Evolutionary conservation across 1,284 basidiomycete genomes (phyloP).

Genomic region (Austropuccinia psidii): DNA sequence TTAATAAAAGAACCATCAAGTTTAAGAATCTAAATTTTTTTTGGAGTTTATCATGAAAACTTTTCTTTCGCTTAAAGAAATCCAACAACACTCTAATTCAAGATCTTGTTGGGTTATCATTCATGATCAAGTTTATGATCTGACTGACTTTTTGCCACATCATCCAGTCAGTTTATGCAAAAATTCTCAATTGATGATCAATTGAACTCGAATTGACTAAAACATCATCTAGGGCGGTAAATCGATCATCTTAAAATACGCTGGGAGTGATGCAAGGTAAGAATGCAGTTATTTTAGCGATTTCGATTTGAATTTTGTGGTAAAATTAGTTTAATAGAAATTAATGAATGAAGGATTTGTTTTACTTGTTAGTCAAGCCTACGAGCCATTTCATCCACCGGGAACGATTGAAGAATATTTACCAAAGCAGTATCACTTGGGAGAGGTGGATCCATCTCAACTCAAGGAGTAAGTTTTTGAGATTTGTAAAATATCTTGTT

Average conservation of each 20-base stretch:
- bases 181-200: neutral
- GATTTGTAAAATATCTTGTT: slow-evolving; percentile 23
- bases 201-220: neutral
- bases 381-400: slow-evolving; percentile 68
- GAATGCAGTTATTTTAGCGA: neutral
- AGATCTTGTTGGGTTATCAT: slow-evolving; percentile 24
- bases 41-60: too few species aligned
- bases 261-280: slow-evolving; percentile 30
- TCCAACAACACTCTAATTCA: neutral
- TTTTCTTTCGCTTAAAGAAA: too few species aligned
- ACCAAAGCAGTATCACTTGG: slow-evolving; percentile 66
- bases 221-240: slow-evolving; percentile 23
- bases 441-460: slow-evolving; percentile 60
- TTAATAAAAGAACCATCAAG: too few species aligned
- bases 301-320: too few species aligned
- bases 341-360: too few species aligned
- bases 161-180: slow-evolving; percentile 5
- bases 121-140: slow-evolving; percentile 16
- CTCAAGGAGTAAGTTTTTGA: slow-evolving; percentile 54
- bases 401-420: slow-evolving; percentile 76
- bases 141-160: slow-evolving; percentile 25
- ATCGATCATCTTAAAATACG: slow-evolving; percentile 32
- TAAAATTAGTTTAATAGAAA: too few species aligned
- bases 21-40: too few species aligned
- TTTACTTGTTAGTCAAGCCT: neutral